These are phyloP conservation scores for Suillus sp. DNA, from an alignment of 768 basidiomycete genomes.

Conservation along the genomic window DNA sequence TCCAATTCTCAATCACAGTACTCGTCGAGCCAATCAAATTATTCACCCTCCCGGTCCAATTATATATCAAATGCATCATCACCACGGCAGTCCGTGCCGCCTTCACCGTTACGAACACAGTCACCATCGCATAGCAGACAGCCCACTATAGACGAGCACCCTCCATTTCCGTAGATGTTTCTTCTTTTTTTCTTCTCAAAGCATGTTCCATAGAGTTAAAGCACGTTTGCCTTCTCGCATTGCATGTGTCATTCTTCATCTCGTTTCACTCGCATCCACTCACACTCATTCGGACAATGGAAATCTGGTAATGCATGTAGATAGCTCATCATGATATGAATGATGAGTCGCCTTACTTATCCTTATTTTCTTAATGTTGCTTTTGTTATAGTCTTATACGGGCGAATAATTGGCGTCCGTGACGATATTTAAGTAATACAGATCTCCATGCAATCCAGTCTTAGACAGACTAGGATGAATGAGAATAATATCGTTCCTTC, in stretches of 20 bases:
- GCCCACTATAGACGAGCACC: conserved; percentile 35
- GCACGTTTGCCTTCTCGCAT: conserved; percentile 2
- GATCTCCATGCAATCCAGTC: conserved; percentile 6
- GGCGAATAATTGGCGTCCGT: not conserved
- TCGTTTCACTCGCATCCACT: not conserved
- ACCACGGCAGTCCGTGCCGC: conserved; percentile 33
- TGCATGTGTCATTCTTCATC: conserved; percentile 7
- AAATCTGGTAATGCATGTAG: conserved; percentile 10
- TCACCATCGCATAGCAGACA: conserved; percentile 32
- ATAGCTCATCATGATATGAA: conserved; percentile 8
- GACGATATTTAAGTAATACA: not conserved
- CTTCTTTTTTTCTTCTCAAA: not conserved
- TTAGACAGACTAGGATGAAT: not conserved
- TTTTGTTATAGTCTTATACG: conserved; percentile 2
- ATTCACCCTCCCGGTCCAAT: conserved; percentile 12
- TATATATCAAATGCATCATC: conserved; percentile 28
- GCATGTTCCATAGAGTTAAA: not conserved
- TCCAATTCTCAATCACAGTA: conserved; percentile 35
- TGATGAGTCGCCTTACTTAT: conserved; percentile 12
- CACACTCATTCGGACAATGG: conserved; percentile 16
- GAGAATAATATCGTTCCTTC: not conserved
- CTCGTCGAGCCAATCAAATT: conserved; percentile 21
- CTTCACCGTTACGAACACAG: conserved; percentile 32
- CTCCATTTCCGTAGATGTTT: conserved; percentile 16
- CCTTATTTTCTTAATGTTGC: conserved; percentile 15